A percentile compares a stretch with the other conserved stretches of the same genome.
Conservation (phyloP, 176 grass and related monocot species). For the Eragrostis nindensis region DNA sequence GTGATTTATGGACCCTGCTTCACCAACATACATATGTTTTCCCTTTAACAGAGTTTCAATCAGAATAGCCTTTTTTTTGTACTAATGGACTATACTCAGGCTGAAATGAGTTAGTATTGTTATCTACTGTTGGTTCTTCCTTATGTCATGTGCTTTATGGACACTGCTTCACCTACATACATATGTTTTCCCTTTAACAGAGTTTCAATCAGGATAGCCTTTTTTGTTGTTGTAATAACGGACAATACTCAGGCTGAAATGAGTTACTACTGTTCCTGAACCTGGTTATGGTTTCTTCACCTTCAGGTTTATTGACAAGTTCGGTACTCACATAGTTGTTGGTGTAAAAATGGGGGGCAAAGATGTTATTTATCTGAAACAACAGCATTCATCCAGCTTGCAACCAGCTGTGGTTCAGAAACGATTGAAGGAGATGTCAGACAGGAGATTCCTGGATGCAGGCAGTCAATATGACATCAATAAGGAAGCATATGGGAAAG, state of each 20-base stretch:
- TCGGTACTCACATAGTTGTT: slow-evolving; percentile 92
- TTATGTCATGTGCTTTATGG: neutral
- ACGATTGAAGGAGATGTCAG: slow-evolving; percentile 81
- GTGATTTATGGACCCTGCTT: too few species aligned
- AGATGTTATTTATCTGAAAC: slow-evolving; percentile 89
- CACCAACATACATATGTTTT: too few species aligned
- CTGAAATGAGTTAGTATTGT: too few species aligned
- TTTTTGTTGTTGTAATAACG: neutral
- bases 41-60: too few species aligned
- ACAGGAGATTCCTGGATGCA: slow-evolving; percentile 70
- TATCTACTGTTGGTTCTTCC: neutral
- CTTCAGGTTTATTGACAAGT: slow-evolving; percentile 88
- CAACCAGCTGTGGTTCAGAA: slow-evolving; percentile 84
- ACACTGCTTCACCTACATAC: neutral
- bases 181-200: neutral
- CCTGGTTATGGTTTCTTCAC: slow-evolving; percentile 25
- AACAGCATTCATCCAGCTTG: slow-evolving; percentile 84
- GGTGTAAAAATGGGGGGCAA: slow-evolving; percentile 99
- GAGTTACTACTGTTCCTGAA: neutral
- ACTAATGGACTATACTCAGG: too few species aligned
- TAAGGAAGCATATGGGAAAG: slow-evolving; percentile 58
- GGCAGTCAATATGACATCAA: slow-evolving; percentile 60
- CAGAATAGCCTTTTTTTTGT: too few species aligned
- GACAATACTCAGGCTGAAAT: neutral
- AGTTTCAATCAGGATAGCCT: neutral